Percentiles rank a stretch among this genome's conserved stretches.
These are phyloP conservation scores for Pezicula neosporulosa DNA, from an alignment of 2,329 filamentous ascomycete species.

Conservation along the genomic window DNA sequence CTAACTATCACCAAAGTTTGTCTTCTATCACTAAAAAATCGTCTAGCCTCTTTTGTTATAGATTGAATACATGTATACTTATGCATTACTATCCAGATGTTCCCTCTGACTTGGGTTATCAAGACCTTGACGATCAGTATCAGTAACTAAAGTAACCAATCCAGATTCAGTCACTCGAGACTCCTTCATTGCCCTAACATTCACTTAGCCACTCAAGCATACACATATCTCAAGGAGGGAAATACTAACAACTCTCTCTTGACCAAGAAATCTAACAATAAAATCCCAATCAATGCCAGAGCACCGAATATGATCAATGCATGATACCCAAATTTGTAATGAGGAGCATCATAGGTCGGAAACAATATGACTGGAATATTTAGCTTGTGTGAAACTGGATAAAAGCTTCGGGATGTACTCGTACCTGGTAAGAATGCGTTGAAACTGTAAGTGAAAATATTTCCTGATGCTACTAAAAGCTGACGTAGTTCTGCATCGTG, in stretches of 20 bases:
- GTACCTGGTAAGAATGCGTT: slow-evolving; percentile 3
- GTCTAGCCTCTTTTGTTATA: too few species aligned
- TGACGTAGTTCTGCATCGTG: slow-evolving; percentile 5
- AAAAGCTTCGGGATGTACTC: background rate
- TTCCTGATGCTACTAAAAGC: slow-evolving; percentile 6
- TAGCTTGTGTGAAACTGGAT: background rate
- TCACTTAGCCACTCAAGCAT: too few species aligned
- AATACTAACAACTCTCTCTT: background rate
- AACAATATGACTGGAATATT: slow-evolving; percentile 24
- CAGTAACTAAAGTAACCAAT: too few species aligned
- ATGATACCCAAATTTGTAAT: slow-evolving; percentile 32
- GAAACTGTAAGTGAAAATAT: slow-evolving; percentile 6
- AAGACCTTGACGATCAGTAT: too few species aligned
- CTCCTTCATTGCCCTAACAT: too few species aligned
- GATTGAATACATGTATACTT: too few species aligned
- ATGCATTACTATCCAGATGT: too few species aligned
- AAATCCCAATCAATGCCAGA: slow-evolving; percentile 18
- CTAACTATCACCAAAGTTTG: too few species aligned
- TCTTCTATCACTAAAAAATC: too few species aligned
- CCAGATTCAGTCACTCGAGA: too few species aligned
- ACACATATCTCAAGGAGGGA: too few species aligned
- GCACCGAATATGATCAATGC: slow-evolving; percentile 30
- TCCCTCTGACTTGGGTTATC: too few species aligned
- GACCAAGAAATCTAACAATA: background rate
- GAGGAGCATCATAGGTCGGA: slow-evolving; percentile 30